Evolutionary conservation across 2,329 filamentous ascomycete genomes (phyloP).

Genomic region (Rhinocladiella similis): DNA sequence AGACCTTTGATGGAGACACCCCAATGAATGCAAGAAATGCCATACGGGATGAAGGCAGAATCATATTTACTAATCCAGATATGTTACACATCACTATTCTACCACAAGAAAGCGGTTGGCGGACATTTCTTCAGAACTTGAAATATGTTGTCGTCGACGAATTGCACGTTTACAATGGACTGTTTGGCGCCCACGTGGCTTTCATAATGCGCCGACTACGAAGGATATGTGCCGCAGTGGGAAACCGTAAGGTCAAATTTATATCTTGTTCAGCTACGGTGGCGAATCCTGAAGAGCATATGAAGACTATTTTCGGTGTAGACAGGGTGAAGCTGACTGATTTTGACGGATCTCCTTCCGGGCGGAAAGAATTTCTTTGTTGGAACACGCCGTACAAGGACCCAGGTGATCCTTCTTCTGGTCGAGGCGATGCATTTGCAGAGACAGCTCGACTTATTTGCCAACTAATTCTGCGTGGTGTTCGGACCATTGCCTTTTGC

Average conservation of each 20-base stretch:
- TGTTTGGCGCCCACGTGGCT: slow-evolving; percentile 91
- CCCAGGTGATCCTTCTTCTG: slow-evolving; percentile 80
- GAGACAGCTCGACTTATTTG: slow-evolving; percentile 92
- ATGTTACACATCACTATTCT: slow-evolving; percentile 96
- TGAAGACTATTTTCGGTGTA: slow-evolving; percentile 90
- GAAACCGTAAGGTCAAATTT: slow-evolving; percentile 82
- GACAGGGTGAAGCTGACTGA: slow-evolving; percentile 79
- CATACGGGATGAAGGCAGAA: slow-evolving; percentile 83
- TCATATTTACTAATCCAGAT: slow-evolving; percentile 97
- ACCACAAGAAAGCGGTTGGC: slow-evolving; percentile 87
- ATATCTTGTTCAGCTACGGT: slow-evolving; percentile 97
- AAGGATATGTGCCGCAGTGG: slow-evolving; percentile 84
- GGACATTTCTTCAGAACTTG: slow-evolving; percentile 82
- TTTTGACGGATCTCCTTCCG: slow-evolving; percentile 88
- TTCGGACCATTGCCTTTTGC: slow-evolving; percentile 91
- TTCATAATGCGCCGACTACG: slow-evolving; percentile 90
- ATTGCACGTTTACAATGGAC: slow-evolving; percentile 91
- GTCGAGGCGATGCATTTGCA: slow-evolving; percentile 75
- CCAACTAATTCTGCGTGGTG: slow-evolving; percentile 81
- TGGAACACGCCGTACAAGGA: slow-evolving; percentile 98
- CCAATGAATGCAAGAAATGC: slow-evolving; percentile 73
- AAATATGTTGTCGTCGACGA: slow-evolving; percentile 91
- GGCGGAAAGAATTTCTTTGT: slow-evolving; percentile 90
- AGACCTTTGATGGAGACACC: slow-evolving; percentile 96
- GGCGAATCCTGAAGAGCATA: slow-evolving; percentile 87